phyloP scores from a whole-genome alignment of 192 early-diverging fungal species.

The Podila horticola region DNA sequence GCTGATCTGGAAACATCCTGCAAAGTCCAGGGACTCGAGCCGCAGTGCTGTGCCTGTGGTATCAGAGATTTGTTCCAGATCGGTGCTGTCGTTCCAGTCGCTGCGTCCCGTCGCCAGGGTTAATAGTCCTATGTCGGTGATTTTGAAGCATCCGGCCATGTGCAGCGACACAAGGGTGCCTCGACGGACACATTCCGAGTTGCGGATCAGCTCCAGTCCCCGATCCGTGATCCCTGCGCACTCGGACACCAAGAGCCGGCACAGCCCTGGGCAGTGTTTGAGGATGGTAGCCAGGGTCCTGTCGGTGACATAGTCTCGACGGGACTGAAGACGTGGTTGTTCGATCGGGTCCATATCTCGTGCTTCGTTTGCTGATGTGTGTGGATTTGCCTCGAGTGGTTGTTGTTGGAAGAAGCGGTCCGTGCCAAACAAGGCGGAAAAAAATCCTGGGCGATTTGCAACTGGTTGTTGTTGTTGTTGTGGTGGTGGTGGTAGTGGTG shows the following conservation, averaged over 20 bases:
- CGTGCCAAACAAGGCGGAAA: conserved; percentile 12
- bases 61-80: background rate
- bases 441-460: background rate
- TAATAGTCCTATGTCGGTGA: conserved; percentile 48
- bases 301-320: conserved; percentile 48
- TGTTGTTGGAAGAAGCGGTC: background rate
- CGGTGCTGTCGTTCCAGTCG: background rate
- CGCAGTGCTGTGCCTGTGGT: background rate
- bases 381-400: background rate
- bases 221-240: conserved; percentile 47
- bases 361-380: background rate
- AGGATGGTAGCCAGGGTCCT: conserved; percentile 46
- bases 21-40: conserved; percentile 49
- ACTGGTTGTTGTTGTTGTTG: background rate
- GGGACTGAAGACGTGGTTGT: conserved; percentile 11
- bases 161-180: conserved; percentile 33
- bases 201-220: conserved; percentile 7
- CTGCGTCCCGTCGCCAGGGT: conserved; percentile 12
- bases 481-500: background rate
- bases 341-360: background rate
- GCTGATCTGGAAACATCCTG: conserved; percentile 52
- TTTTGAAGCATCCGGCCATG: conserved; percentile 30
- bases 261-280: conserved; percentile 49
- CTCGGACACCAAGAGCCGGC: conserved; percentile 44
- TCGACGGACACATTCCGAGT: conserved; percentile 12